A percentile compares a stretch with the other conserved stretches of the same genome.
These are phyloP conservation scores for Rugonectria rugulosa DNA, from an alignment of 2,329 filamentous ascomycete genomes.

Conservation along the genomic window DNA sequence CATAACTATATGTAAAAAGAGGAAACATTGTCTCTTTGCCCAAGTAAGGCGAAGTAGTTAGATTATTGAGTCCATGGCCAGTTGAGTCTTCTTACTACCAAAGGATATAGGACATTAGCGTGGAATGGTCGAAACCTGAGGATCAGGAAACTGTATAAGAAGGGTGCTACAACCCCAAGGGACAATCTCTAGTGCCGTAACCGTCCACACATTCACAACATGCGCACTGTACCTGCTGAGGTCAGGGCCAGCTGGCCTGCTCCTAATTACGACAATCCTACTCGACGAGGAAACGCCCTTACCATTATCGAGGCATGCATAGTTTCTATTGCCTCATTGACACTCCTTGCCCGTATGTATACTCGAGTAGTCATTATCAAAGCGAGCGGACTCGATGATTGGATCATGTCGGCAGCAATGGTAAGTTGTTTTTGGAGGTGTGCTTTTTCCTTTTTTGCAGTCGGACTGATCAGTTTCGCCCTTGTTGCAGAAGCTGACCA, in stretches of 20 bases:
- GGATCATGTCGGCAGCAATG: slow-evolving; percentile 50
- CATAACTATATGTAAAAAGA: too few species aligned
- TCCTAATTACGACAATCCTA: slow-evolving; percentile 48
- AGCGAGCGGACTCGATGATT: slow-evolving; percentile 49
- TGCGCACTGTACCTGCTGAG: slow-evolving; percentile 47
- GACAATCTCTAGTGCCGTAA: too few species aligned
- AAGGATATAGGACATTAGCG: too few species aligned
- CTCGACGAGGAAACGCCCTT: slow-evolving; percentile 46
- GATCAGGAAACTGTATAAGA: too few species aligned
- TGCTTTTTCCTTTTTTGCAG: slow-evolving; percentile 4
- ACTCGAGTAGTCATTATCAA: slow-evolving; percentile 45
- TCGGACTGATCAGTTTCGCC: not conserved
- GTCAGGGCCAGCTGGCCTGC: slow-evolving; percentile 48
- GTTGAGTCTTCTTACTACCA: too few species aligned
- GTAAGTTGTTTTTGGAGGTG: slow-evolving; percentile 26
- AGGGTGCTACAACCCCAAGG: too few species aligned
- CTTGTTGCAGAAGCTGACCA: slow-evolving; percentile 20
- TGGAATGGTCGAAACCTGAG: too few species aligned
- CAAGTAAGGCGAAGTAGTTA: too few species aligned
- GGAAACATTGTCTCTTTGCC: too few species aligned
- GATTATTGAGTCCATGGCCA: too few species aligned
- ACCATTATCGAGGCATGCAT: slow-evolving; percentile 48
- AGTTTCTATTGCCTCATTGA: slow-evolving; percentile 45
- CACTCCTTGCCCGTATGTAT: slow-evolving; percentile 47
- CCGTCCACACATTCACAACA: too few species aligned